phyloP scores from a whole-genome alignment of 1,284 basidiomycete genomes.

The Mycena sp. region DNA sequence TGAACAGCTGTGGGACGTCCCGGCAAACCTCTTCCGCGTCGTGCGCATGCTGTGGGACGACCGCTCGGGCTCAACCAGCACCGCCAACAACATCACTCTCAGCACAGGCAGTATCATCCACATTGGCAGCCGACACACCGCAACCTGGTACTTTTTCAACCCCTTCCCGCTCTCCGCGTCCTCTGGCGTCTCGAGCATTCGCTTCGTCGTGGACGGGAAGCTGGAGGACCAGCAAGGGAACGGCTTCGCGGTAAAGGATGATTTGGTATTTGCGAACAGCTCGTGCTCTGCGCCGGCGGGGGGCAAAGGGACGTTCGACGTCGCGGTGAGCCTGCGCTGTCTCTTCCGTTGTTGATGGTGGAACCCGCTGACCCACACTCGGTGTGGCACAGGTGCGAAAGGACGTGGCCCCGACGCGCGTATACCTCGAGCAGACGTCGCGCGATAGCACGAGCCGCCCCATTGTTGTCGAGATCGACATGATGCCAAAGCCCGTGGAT shows the following conservation, averaged over 20 bases:
- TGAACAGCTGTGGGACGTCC: conserved; percentile 9
- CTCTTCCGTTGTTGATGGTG: not conserved
- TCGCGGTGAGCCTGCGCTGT: conserved; percentile 2
- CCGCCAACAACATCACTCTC: conserved; percentile 5
- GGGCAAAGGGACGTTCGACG: not conserved
- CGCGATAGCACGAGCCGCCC: conserved; percentile 8
- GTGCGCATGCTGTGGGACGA: conserved; percentile 14
- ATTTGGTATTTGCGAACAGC: not conserved
- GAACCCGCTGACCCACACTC: not conserved
- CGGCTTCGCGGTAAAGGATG: conserved; percentile 11
- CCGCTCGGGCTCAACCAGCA: not conserved
- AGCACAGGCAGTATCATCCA: not conserved
- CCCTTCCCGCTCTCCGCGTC: not conserved
- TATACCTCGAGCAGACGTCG: conserved; percentile 7
- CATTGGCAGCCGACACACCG: conserved; percentile 5
- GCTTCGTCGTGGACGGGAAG: conserved; percentile 8
- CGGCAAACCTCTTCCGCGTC: not conserved
- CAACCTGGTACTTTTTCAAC: conserved; percentile 1
- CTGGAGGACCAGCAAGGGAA: conserved; percentile 9
- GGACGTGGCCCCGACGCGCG: conserved; percentile 2
- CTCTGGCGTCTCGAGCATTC: conserved; percentile 1
- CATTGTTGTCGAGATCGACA: not conserved
- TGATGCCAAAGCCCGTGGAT: not conserved
- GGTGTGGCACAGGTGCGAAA: conserved; percentile 5
- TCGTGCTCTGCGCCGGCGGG: not conserved